These are phyloP conservation scores for Candida pseudocylindracea DNA, from an alignment of 1,139 yeast species.

Conservation along the genomic window DNA sequence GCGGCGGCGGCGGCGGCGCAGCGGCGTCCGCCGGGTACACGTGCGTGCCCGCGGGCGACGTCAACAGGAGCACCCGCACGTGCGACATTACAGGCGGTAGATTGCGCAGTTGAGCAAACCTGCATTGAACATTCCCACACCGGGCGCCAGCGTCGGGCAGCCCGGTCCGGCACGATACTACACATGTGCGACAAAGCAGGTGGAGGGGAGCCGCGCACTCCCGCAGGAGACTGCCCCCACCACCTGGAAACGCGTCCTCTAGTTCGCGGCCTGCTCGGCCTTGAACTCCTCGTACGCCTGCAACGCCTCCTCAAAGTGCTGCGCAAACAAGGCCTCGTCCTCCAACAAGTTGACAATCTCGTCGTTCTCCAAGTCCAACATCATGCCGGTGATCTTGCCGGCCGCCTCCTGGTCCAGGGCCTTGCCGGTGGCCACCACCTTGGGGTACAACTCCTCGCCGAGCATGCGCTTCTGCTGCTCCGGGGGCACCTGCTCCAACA, in stretches of 20 bases:
- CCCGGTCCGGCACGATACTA: too few species aligned
- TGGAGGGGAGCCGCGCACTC: too few species aligned
- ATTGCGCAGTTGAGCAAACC: too few species aligned
- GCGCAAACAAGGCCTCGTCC: slow-evolving; percentile 76
- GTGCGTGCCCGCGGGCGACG: too few species aligned
- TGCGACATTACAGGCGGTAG: too few species aligned
- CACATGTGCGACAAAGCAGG: too few species aligned
- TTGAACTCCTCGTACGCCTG: slow-evolving; percentile 81
- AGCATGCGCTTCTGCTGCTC: slow-evolving; percentile 93
- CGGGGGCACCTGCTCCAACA: slow-evolving; percentile 41
- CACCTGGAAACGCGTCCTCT: neutral
- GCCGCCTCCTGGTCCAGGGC: slow-evolving; percentile 84
- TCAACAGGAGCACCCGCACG: too few species aligned
- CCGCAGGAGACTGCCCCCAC: too few species aligned
- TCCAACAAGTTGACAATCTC: slow-evolving; percentile 79
- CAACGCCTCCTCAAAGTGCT: slow-evolving; percentile 87
- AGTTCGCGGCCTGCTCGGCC: slow-evolving; percentile 3
- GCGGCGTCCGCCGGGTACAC: too few species aligned
- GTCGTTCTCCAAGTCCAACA: slow-evolving; percentile 83
- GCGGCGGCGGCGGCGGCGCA: too few species aligned
- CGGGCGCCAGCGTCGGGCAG: too few species aligned
- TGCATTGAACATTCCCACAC: too few species aligned
- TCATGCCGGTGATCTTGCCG: slow-evolving; percentile 98
- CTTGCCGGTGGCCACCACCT: slow-evolving; percentile 77
- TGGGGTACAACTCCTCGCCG: slow-evolving; percentile 96